Evolutionary conservation across 2,329 filamentous ascomycete genomes (phyloP).

Genomic region (Parastagonospora avenae): DNA sequence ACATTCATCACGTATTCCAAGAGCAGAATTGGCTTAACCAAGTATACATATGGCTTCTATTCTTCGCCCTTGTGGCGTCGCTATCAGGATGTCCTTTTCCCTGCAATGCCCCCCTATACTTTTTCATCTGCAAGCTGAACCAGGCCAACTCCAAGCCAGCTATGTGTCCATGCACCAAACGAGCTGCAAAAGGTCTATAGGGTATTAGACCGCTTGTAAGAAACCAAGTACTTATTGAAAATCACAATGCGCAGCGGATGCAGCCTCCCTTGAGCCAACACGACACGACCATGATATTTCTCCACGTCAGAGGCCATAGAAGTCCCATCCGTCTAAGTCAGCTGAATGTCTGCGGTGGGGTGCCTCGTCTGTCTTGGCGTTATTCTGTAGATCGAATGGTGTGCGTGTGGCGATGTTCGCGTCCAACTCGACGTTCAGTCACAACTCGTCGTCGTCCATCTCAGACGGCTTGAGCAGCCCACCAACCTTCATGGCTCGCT

Average conservation of each 20-base stretch:
- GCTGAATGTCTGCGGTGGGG: slow-evolving; percentile 16
- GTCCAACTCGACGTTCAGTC: slow-evolving; percentile 64
- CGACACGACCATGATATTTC: slow-evolving; percentile 9
- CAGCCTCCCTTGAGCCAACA: slow-evolving; percentile 14
- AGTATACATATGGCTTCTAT: slow-evolving; percentile 26
- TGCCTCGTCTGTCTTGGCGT: slow-evolving; percentile 11
- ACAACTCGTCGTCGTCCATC: slow-evolving; percentile 80
- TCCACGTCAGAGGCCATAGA: slow-evolving; percentile 60
- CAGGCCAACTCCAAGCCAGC: slow-evolving; percentile 28
- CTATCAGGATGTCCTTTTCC: slow-evolving; percentile 28
- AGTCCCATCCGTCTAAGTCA: slow-evolving; percentile 67
- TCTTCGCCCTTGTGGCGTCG: slow-evolving; percentile 16
- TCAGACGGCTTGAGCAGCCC: slow-evolving; percentile 97
- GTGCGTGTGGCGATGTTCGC: slow-evolving; percentile 44
- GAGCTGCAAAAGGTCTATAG: slow-evolving; percentile 28
- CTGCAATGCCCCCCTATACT: slow-evolving; percentile 30
- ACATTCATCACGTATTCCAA: not conserved
- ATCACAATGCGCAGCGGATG: slow-evolving; percentile 15
- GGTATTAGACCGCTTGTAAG: slow-evolving; percentile 30
- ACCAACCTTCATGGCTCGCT: slow-evolving; percentile 92
- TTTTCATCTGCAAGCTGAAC: slow-evolving; percentile 34
- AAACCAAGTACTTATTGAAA: slow-evolving; percentile 15
- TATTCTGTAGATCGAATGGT: slow-evolving; percentile 35
- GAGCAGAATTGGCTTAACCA: not conserved
- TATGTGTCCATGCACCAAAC: slow-evolving; percentile 27